Evolutionary conservation across 1,284 basidiomycete species (phyloP), one percentile per base, ranked within the genome.

Genomic region (Puccinia triticina): DNA sequence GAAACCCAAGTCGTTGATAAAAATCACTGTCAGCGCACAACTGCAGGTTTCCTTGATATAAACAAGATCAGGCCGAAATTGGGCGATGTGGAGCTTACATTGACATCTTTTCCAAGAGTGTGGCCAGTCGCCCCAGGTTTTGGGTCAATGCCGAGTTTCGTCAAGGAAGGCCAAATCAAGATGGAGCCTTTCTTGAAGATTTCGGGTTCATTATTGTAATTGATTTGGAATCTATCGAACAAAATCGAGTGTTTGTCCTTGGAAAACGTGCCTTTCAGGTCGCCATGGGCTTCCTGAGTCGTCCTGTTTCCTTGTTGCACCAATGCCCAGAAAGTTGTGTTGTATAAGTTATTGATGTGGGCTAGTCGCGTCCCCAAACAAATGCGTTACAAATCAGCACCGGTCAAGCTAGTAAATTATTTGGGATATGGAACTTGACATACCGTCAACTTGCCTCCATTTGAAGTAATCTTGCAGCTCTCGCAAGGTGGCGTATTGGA

Each of bases 341-440:
- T 99, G 89, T 99, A 96, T 32, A 99, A 89, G 86, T 98, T 99
- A 87, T 99, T 99, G 87, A 99, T 94, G 87, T 99, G 97, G 0
- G 97, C 95, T 97, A 85, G 8, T 21, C 43, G 83, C 34, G 14
- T 66, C 34, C 16, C 29, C 29, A 32, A 34, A 83, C 50, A 83
- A 48, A 82, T 55, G 57, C 21, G 12, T 48, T 0, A 1, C 5
- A 32, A 12, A 72, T 57, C n/a, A 59, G 34, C 29, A 26, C 21
- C 0, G 32, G 61, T n/a, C 8, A 66, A 40, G 7, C 23, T 8
- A 40, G 16, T 10, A 12, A 66, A 23, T 40, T 5, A 37, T 53
- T n/a, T 37, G 29, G 37, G 40, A 40, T 66, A 2, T 14, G 23
- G 8, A 2, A 40, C 11, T 40, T 29, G 50, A 40, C 93, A 85